A percentile compares a stretch with the other conserved stretches of the same genome.
Evolutionary conservation across 768 basidiomycete genomes (phyloP).

Genomic region (Rhodocollybia butyracea): DNA sequence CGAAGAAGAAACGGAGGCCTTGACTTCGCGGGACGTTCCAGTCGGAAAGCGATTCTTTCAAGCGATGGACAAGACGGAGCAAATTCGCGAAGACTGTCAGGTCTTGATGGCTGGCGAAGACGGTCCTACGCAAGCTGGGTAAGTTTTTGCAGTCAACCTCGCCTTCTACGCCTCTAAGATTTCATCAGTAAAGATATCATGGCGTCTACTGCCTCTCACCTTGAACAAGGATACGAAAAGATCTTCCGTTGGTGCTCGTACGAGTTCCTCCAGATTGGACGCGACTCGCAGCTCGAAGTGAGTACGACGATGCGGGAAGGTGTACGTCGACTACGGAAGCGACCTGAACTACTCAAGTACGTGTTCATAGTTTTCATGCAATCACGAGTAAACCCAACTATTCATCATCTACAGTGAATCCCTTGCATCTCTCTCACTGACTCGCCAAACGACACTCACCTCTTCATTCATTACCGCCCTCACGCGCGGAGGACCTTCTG

Average conservation of each 20-base stretch:
- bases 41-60: constrained; percentile 74
- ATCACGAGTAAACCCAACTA: neutral
- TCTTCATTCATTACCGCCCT: constrained; percentile 84
- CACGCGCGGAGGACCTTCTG: constrained; percentile 83
- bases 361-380: constrained; percentile 12
- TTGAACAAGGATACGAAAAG: constrained; percentile 91
- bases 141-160: constrained; percentile 13
- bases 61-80: constrained; percentile 84
- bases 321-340: constrained; percentile 65
- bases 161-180: neutral
- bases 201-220: constrained; percentile 70
- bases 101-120: constrained; percentile 86
- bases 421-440: constrained; percentile 70
- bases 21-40: constrained; percentile 77
- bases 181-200: constrained; percentile 79
- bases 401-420: constrained; percentile 47
- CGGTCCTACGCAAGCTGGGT: constrained; percentile 77
- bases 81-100: constrained; percentile 80
- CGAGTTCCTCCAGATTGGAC: constrained; percentile 78
- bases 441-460: constrained; percentile 77
- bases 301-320: constrained; percentile 63
- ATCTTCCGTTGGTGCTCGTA: constrained; percentile 81
- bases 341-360: constrained; percentile 78
- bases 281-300: constrained; percentile 74
- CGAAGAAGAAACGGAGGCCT: constrained; percentile 65